Base-by-base conservation (phyloP, 1,139 yeast genomes). In the Pneumocystis wakefieldiae region DNA sequence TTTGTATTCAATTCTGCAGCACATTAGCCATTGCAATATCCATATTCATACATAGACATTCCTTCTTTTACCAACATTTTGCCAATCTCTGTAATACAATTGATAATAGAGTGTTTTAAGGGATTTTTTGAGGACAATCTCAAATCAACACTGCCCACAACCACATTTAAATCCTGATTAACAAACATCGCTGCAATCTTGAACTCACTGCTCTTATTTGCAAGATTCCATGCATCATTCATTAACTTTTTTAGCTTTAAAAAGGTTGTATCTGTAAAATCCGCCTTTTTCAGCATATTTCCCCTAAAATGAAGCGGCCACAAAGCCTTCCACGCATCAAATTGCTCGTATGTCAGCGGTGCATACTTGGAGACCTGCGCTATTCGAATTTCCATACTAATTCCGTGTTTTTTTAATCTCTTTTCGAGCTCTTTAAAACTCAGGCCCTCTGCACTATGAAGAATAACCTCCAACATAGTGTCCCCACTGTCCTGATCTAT, bases 41-140 rank as follows among this genome's bases (percentile, higher is more conserved):
- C 59, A 65, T 60, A 69, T 73, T 53, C 69, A 68, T 10, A 61
- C 4, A 65, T 64, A 6, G 62, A 19, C 57, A 58, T 83, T 71
- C 48, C 77, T 72, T 8, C 70, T 67, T 24, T 73, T 70, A 68
- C 84, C 88, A 0, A 71, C 68, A 1, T 74, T 19, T 48, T 73
- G 0, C 94, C 89, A 1, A 86, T 83, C 32, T 74, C 72, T 19
- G 79, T 80, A 8, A 91, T 83, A 5, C 90, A 89, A 15, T 74
- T 73, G 87, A 91, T 86, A 2, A 87, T 77, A 67, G 94, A 82
- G 71, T 92, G 98, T 39, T 79, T 76, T 29, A 85, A 76, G 0
- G 90, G 87, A 66, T 80, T 75, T 0, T 67, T 61, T 1, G 32
- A 48, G 10, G 32, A 48, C 24, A 48, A 10, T 24, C 55, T 48